Evolutionary conservation across 345 rosid species (phyloP).

Genomic region (Arabidopsis arenosa): DNA sequence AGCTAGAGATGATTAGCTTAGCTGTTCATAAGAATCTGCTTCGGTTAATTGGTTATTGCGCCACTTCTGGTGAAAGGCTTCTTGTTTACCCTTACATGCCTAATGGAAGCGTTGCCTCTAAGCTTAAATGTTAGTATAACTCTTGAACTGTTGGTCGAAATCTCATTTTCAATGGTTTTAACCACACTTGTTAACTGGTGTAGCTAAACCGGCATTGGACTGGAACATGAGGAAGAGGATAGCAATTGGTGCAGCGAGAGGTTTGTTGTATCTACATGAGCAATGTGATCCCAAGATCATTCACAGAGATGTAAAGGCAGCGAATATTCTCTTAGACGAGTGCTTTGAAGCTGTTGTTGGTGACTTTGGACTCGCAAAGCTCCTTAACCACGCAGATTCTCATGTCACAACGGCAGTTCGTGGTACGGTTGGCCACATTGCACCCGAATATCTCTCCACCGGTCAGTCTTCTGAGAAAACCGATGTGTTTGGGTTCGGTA

Average conservation of each 20-base stretch:
- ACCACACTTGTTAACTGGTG: constrained; percentile 2
- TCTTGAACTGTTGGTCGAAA: background rate
- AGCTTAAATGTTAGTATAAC: constrained; percentile 76
- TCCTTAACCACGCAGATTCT: constrained; percentile 85
- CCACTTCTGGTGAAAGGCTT: constrained; percentile 73
- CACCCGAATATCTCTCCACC: constrained; percentile 92
- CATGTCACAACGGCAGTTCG: constrained; percentile 97
- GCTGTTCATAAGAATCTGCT: constrained; percentile 91
- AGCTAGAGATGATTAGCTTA: constrained; percentile 94
- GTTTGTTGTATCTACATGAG: constrained; percentile 87
- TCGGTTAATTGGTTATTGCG: constrained; percentile 78
- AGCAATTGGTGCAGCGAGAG: constrained; percentile 93
- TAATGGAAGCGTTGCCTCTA: constrained; percentile 91
- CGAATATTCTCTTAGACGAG: constrained; percentile 86
- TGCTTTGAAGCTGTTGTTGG: constrained; percentile 87
- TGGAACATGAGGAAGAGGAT: constrained; percentile 92
- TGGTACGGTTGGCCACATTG: constrained; percentile 95
- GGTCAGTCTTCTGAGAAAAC: constrained; percentile 98
- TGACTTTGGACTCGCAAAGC: constrained; percentile 96
- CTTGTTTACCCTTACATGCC: constrained; percentile 95
- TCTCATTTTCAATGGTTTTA: constrained; percentile 13
- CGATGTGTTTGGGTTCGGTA: constrained; percentile 94
- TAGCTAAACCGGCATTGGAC: constrained; percentile 84
- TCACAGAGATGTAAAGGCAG: constrained; percentile 95
- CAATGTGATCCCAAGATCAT: constrained; percentile 96